Evolutionary conservation across 495 filamentous ascomycete genomes (phyloP), one percentile per base, ranked within the genome.

Genomic region (Viridothelium virens): DNA sequence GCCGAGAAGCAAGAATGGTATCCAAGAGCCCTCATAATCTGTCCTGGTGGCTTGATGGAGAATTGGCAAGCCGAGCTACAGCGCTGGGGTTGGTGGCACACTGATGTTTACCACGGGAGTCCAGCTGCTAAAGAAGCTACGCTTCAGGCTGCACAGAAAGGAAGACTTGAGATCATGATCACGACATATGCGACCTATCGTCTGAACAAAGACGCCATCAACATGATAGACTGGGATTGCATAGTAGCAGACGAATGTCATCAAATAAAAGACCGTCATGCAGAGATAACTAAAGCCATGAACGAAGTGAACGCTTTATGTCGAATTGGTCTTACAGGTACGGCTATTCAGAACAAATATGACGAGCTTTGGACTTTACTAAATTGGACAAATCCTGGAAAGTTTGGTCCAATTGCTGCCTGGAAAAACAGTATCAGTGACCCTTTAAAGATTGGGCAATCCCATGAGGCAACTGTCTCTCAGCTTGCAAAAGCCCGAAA

Each of bases 231-330:
- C 65, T 98, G 94, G 94, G 94, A 98, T 73, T 94, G 91, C 73
- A 89, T 96, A n/a, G 86, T 98, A 67, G 95, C 94, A 2, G 94
- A 98, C 69, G 94, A 98, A 73, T 97, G 94, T 67, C 94, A 98
- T 74, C 79, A 80, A n/a, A 85, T 97, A 68, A 98, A 97, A 75
- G 91, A 91, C 68, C 79, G 84, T 53, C 81, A 74, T 37, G 88
- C 92, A 0, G 89, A 87, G 61, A 88, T 88, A 6, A 96, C 95
- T 0, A 82, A 88, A 69, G 84, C 91, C 1, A 94, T 98, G 91
- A 92, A 95, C 69, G 82, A 91, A 64, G 81, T 97, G 70, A 98
- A 98, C 72, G 85, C 94, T 10, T 84, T 98, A 34, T 97, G 95
- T 71, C 82, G 94, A 33, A 94, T 98, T 65, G 94, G 94, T 0